Evolutionary conservation across 768 basidiomycete species (phyloP).

Genomic region (Leccinum uliginosum): DNA sequence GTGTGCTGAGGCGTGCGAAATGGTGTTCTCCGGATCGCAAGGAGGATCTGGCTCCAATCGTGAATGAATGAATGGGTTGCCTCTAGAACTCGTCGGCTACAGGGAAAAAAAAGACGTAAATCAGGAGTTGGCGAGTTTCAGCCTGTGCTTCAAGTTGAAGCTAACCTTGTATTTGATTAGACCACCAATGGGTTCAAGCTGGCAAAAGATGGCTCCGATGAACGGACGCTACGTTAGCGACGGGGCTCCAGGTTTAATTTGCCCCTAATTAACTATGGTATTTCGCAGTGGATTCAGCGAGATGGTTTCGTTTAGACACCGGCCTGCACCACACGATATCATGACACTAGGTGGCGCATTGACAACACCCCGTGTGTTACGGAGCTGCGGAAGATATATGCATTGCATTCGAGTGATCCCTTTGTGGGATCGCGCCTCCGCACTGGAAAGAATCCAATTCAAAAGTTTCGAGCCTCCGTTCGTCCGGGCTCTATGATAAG

Average conservation of each 20-base stretch:
- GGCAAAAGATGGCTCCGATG: conserved; percentile 1
- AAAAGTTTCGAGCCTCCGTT: background rate
- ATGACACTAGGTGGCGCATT: background rate
- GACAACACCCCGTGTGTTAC: background rate
- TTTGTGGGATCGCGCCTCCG: background rate
- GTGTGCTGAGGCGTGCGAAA: background rate
- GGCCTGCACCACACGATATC: background rate
- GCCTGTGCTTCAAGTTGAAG: conserved; percentile 1
- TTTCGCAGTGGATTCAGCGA: background rate
- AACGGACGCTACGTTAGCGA: conserved; percentile 2
- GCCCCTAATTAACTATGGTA: background rate
- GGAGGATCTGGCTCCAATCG: background rate
- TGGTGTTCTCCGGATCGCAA: background rate
- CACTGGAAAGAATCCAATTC: background rate
- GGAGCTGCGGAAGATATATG: background rate
- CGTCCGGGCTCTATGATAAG: background rate
- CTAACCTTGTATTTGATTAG: background rate
- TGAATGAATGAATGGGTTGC: background rate
- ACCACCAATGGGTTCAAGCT: background rate
- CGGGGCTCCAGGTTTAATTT: conserved; percentile 6
- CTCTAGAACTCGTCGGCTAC: background rate
- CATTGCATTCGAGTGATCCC: background rate
- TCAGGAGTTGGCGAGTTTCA: conserved; percentile 13
- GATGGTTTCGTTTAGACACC: background rate
- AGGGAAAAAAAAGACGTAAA: conserved; percentile 19